phyloP scores from a whole-genome alignment of 2,329 filamentous ascomycete genomes.

The Chalara sp. region DNA sequence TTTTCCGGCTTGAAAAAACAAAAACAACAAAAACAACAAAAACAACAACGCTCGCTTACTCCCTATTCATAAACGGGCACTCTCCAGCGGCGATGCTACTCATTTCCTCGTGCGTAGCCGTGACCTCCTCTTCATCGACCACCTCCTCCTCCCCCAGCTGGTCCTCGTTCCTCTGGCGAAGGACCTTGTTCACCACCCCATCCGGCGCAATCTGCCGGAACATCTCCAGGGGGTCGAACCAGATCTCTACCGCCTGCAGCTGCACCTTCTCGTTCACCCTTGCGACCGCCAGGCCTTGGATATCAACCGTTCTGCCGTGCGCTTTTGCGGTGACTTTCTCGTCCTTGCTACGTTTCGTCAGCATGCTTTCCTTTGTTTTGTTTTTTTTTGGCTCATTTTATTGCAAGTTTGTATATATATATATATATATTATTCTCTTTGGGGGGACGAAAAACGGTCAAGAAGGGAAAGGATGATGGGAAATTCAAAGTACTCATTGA shows the following conservation, averaged over 20 bases:
- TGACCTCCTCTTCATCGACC: neutral
- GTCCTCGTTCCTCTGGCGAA: neutral
- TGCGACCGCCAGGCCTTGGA: slow-evolving; percentile 56
- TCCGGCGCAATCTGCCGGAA: slow-evolving; percentile 55
- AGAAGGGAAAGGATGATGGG: neutral
- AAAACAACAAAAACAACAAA: no score
- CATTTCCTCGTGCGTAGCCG: neutral
- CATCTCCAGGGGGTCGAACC: slow-evolving; percentile 61
- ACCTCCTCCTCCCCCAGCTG: slow-evolving; percentile 12
- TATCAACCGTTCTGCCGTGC: slow-evolving; percentile 54
- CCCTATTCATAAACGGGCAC: neutral
- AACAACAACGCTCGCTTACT: neutral
- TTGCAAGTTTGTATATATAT: no score
- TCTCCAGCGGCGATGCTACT: neutral
- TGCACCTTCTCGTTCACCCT: slow-evolving; percentile 54
- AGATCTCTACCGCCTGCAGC: slow-evolving; percentile 52
- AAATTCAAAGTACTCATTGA: slow-evolving; percentile 47
- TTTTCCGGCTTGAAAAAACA: no score
- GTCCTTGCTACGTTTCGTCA: slow-evolving; percentile 41
- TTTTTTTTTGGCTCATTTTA: no score
- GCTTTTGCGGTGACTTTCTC: slow-evolving; percentile 57
- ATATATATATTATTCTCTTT: no score
- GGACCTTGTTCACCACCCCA: slow-evolving; percentile 23
- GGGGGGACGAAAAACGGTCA: no score
- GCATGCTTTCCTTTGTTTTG: neutral